phyloP scores from a whole-genome alignment of 345 rosid genomes.

The Punica granatum region DNA sequence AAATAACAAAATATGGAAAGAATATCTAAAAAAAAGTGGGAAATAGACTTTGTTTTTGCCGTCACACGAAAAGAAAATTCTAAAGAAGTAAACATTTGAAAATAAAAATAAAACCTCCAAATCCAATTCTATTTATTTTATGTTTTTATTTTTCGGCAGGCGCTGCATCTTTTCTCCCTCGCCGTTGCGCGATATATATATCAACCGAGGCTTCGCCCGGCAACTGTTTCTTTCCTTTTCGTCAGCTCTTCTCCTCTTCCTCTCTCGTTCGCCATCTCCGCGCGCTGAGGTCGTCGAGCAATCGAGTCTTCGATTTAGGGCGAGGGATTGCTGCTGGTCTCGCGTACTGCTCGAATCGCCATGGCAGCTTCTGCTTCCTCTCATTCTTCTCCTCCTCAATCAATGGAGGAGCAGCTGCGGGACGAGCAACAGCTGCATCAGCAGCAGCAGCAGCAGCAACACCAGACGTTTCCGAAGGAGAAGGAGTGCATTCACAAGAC shows the following conservation, averaged over 20 bases:
- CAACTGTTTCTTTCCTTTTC: background rate
- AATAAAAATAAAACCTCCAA: background rate
- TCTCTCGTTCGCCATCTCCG: background rate
- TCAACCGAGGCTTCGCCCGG: background rate
- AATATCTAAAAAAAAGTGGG: no score
- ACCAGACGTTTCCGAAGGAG: conserved; percentile 9
- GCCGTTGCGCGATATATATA: background rate
- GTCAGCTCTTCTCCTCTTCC: background rate
- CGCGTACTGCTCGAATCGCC: conserved; percentile 3
- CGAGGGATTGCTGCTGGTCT: no score
- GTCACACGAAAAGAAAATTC: no score
- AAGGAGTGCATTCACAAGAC: conserved; percentile 65
- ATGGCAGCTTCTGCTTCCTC: conserved; percentile 12
- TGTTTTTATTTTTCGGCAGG: background rate
- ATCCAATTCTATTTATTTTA: no score
- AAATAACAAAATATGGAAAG: no score
- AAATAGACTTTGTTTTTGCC: no score
- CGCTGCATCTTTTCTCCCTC: background rate
- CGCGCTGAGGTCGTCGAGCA: background rate
- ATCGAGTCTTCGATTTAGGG: background rate
- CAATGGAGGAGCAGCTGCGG: conserved; percentile 26
- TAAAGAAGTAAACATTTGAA: no score
- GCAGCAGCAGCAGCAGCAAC: conserved; percentile 18
- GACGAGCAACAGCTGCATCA: conserved; percentile 16
- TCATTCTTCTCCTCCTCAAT: conserved; percentile 5